phyloP scores from a whole-genome alignment of 345 rosid species.

The Citrus trifoliata region DNA sequence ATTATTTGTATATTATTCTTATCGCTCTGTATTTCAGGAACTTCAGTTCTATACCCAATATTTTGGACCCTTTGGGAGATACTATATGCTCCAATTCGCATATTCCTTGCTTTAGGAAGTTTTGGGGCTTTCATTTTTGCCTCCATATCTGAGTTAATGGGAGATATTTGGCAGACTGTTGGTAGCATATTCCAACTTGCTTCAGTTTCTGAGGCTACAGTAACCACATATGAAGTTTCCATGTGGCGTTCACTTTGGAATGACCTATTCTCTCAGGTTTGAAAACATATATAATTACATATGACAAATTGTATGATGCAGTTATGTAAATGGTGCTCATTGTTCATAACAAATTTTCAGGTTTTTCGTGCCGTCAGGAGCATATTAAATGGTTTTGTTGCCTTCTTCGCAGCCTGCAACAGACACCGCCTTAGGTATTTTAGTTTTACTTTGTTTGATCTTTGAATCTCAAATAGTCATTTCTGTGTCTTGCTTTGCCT shows the following conservation, averaged over 20 bases:
- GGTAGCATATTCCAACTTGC: slow-evolving; percentile 54
- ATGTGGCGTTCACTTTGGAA: slow-evolving; percentile 93
- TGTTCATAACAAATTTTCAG: slow-evolving; percentile 39
- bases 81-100: slow-evolving; percentile 61
- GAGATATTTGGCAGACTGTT: slow-evolving; percentile 52
- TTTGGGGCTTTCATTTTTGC: slow-evolving; percentile 42
- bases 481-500: not conserved
- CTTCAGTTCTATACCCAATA: slow-evolving; percentile 51
- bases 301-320: not conserved
- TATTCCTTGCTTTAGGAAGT: slow-evolving; percentile 49
- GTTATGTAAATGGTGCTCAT: slow-evolving; percentile 11
- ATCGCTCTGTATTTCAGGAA: slow-evolving; percentile 42
- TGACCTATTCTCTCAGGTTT: slow-evolving; percentile 93
- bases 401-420: slow-evolving; percentile 87
- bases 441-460: not conserved
- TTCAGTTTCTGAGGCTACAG: slow-evolving; percentile 61
- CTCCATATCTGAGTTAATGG: slow-evolving; percentile 37
- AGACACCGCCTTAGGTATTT: slow-evolving; percentile 94
- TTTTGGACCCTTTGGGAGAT: slow-evolving; percentile 69
- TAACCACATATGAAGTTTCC: slow-evolving; percentile 63
- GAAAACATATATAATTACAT: slow-evolving; percentile 4
- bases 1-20: not conserved
- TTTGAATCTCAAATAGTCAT: not conserved
- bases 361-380: slow-evolving; percentile 89
- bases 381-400: slow-evolving; percentile 84